phyloP scores from a whole-genome alignment of 2,329 filamentous ascomycete species.

The Cylindrodendrum hubeiense region DNA sequence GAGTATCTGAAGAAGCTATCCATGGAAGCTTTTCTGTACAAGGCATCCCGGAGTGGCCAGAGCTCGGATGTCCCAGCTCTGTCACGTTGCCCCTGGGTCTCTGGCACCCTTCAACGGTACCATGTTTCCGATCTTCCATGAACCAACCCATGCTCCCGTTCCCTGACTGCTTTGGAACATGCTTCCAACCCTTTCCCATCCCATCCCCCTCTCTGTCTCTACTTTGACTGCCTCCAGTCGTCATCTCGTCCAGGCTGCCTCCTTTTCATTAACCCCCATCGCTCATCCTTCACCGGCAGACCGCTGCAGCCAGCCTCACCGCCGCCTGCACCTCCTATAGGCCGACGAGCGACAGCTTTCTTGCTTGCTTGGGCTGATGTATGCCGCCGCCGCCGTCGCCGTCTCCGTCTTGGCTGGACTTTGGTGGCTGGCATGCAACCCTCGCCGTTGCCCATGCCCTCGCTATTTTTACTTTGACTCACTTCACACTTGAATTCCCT shows the following conservation, averaged over 20 bases:
- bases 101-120: background rate
- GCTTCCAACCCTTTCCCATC: conserved; percentile 7
- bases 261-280: conserved; percentile 2
- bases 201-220: background rate
- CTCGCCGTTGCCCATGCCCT: conserved; percentile 3
- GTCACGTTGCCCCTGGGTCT: background rate
- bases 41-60: background rate
- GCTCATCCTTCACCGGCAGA: conserved; percentile 24
- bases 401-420: conserved; percentile 3
- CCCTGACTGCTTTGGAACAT: background rate
- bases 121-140: conserved; percentile 12
- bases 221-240: background rate
- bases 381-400: conserved; percentile 15
- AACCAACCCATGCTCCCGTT: background rate
- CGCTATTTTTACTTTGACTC: conserved; percentile 24
- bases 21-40: conserved; percentile 4
- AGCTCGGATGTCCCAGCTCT: conserved; percentile 12
- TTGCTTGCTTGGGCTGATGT: conserved; percentile 22
- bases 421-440: conserved; percentile 13
- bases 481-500: conserved; percentile 1
- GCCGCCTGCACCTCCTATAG: conserved; percentile 34
- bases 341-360: conserved; percentile 10
- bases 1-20: conserved; percentile 9
- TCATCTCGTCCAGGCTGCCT: background rate
- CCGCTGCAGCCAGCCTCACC: conserved; percentile 36